Evolutionary conservation across 2,329 filamentous ascomycete species (phyloP).

Genomic region (Xylariaceae sp.): DNA sequence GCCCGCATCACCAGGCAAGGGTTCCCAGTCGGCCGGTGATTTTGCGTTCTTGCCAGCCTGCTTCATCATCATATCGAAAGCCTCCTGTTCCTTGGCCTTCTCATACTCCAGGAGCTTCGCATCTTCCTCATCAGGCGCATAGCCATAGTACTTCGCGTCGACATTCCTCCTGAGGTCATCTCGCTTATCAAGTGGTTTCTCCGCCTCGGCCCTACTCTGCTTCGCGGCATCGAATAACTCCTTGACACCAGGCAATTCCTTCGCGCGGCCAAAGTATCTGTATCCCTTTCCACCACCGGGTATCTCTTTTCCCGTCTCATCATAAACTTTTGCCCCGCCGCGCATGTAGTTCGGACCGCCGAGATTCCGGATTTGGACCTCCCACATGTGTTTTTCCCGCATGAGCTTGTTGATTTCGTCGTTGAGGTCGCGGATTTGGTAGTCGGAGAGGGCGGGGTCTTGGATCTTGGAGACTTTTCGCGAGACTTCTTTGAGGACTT

Average conservation of each 20-base stretch:
- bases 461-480: slow-evolving; percentile 97
- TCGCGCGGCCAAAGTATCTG: slow-evolving; percentile 86
- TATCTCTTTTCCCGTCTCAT: slow-evolving; percentile 69
- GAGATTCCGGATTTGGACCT: slow-evolving; percentile 89
- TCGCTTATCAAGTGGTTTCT: slow-evolving; percentile 63
- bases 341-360: slow-evolving; percentile 98
- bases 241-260: slow-evolving; percentile 89
- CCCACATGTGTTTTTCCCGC: slow-evolving; percentile 99
- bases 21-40: slow-evolving; percentile 70
- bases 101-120: slow-evolving; percentile 77
- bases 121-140: slow-evolving; percentile 88
- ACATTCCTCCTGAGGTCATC: slow-evolving; percentile 71
- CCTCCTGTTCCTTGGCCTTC: slow-evolving; percentile 76
- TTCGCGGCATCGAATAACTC: slow-evolving; percentile 85
- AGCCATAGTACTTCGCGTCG: slow-evolving; percentile 94
- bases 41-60: slow-evolving; percentile 48
- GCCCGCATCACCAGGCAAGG: slow-evolving; percentile 80
- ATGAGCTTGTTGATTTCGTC: slow-evolving; percentile 99
- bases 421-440: slow-evolving; percentile 95
- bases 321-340: slow-evolving; percentile 65
- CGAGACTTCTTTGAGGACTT: slow-evolving; percentile 94
- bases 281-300: slow-evolving; percentile 81
- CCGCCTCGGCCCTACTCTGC: slow-evolving; percentile 48
- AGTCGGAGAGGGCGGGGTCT: slow-evolving; percentile 85
- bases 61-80: slow-evolving; percentile 62